Evolutionary conservation across 1,284 basidiomycete genomes (phyloP).

Genomic region (Rhizoctonia solani): DNA sequence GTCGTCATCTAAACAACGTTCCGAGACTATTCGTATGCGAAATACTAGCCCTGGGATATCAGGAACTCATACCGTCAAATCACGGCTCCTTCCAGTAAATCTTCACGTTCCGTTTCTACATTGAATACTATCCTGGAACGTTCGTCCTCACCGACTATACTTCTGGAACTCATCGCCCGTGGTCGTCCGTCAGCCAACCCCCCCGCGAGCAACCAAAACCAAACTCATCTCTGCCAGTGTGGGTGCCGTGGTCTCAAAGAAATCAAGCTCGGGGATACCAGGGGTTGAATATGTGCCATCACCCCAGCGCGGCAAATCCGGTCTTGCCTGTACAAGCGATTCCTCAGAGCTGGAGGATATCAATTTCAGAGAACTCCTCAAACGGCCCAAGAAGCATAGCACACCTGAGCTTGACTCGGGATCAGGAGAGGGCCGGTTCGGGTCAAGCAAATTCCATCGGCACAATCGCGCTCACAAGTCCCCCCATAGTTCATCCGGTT

Average conservation of each 20-base stretch:
- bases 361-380: conserved; percentile 12
- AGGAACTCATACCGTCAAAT: not conserved
- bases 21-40: not conserved
- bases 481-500: conserved; percentile 5
- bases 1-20: not conserved
- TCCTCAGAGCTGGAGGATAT: conserved; percentile 28
- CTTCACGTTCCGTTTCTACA: not conserved
- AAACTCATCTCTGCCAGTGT: not conserved
- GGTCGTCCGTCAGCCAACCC: not conserved
- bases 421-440: not conserved
- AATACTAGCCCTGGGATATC: not conserved
- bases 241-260: not conserved
- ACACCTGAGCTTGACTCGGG: not conserved
- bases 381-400: conserved; percentile 16
- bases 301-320: not conserved
- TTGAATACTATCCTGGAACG: not conserved
- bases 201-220: not conserved
- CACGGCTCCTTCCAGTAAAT: not conserved
- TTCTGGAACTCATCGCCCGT: conserved; percentile 1
- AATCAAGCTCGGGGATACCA: not conserved
- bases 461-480: conserved; percentile 2
- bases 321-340: not conserved
- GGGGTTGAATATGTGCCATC: conserved; percentile 20
- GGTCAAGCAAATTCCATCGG: not conserved
- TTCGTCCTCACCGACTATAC: conserved; percentile 4